These are phyloP conservation scores for Taiwanofungus camphoratus DNA, from an alignment of 1,284 basidiomycete genomes.

Conservation along the genomic window DNA sequence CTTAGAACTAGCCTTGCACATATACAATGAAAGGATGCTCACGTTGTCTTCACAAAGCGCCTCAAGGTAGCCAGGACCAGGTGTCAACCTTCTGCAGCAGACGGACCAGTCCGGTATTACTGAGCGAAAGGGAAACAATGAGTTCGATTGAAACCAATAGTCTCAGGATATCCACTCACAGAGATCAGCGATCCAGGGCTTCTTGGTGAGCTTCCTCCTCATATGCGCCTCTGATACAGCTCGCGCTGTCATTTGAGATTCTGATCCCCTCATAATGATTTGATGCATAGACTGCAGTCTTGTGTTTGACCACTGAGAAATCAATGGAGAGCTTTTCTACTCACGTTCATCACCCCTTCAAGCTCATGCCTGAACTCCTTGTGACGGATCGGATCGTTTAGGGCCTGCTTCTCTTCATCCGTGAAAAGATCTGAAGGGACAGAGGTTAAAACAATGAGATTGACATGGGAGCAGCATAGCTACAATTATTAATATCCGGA, in stretches of 20 bases:
- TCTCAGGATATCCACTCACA: conserved; percentile 35
- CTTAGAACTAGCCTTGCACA: neutral
- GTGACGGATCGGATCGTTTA: conserved; percentile 45
- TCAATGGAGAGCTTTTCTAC: too few species aligned
- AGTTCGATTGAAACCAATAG: too few species aligned
- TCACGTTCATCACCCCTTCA: conserved; percentile 50
- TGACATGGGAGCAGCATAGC: too few species aligned
- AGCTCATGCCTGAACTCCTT: conserved; percentile 44
- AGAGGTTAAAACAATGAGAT: too few species aligned
- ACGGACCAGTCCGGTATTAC: conserved; percentile 57
- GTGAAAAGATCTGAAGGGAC: conserved; percentile 41
- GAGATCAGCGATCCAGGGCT: conserved; percentile 54
- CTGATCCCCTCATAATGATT: conserved; percentile 41
- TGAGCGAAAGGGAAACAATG: too few species aligned
- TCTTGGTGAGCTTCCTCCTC: conserved; percentile 44
- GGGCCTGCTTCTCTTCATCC: conserved; percentile 44
- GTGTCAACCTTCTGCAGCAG: conserved; percentile 53
- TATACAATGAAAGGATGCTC: conserved; percentile 9
- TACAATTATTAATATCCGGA: conserved; percentile 37
- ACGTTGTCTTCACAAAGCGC: conserved; percentile 58
- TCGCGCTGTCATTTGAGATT: conserved; percentile 36
- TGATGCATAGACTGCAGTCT: conserved; percentile 38
- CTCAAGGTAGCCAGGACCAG: conserved; percentile 62
- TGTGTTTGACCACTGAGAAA: neutral
- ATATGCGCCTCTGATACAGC: conserved; percentile 42